A percentile compares a stretch with the other conserved stretches of the same genome.
Conservation (phyloP, 352 stramenopile genomes). For the Phytophthora syringae region DNA sequence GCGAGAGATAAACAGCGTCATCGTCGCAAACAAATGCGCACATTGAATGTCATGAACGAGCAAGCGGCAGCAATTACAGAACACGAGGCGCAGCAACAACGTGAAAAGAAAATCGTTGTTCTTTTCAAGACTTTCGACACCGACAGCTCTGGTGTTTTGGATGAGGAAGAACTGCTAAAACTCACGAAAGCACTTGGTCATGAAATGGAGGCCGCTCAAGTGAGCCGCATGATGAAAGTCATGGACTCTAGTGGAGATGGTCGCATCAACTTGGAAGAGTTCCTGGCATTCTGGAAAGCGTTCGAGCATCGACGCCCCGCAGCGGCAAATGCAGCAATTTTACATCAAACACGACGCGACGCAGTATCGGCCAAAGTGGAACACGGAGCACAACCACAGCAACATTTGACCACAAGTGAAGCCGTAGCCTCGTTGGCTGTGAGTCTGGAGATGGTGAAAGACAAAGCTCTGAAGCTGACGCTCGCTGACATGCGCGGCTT, state of each 20-base stretch:
- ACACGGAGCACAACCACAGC: neutral
- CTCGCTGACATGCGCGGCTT: constrained; percentile 50
- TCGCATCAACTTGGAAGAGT: constrained; percentile 66
- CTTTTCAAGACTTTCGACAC: constrained; percentile 70
- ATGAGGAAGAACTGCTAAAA: constrained; percentile 56
- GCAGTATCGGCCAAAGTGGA: constrained; percentile 22
- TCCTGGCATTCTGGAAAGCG: constrained; percentile 71
- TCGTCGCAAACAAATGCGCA: constrained; percentile 48
- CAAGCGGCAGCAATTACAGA: constrained; percentile 46
- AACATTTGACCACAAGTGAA: constrained; percentile 26
- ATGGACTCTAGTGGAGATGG: constrained; percentile 73
- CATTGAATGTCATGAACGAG: constrained; percentile 38
- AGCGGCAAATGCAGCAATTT: constrained; percentile 9
- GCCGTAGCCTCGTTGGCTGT: constrained; percentile 35
- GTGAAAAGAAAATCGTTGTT: constrained; percentile 40
- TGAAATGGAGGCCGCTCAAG: constrained; percentile 45
- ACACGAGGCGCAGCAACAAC: constrained; percentile 34
- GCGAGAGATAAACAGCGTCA: constrained; percentile 37
- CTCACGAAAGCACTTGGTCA: constrained; percentile 58
- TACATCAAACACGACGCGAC: constrained; percentile 31
- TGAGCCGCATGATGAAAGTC: constrained; percentile 58
- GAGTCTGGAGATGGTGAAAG: constrained; percentile 64
- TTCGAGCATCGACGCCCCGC: constrained; percentile 46
- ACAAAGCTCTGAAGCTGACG: constrained; percentile 51
- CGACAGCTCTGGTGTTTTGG: constrained; percentile 61